Evolutionary conservation across 2,329 filamentous ascomycete species (phyloP), one percentile per base, ranked within the genome.

Genomic region (Myriosclerotinia curreyana): DNA sequence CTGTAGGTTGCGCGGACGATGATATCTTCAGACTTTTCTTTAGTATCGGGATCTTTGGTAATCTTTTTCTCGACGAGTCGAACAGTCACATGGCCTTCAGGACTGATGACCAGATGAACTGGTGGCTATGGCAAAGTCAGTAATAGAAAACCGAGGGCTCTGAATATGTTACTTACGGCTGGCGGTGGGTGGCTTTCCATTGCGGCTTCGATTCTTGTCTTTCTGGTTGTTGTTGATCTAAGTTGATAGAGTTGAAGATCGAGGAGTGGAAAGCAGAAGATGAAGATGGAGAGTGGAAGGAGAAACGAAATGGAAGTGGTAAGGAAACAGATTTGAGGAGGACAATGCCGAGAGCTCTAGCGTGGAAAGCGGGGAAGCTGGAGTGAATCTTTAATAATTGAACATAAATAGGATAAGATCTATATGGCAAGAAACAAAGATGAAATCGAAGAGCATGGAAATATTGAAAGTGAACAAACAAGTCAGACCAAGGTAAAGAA

Each of bases 1-100:
- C 48, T 65, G 54, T 68, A 60, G 3, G 53, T 54, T 9, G 54
- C 56, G 9, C 64, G n/a, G 25, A 62, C 31, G 12, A 17, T 56
- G 28, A 31, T 51, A 25, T 56, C 50, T 36, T 40, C 25, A 28
- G 42, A 44, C 42, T 20, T 7, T 20, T n/a, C 31, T 44, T 9
- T 28, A 8, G 15, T 34, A 20, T 12, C 14, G n/a, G 22, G 44
- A 12, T 25, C 44, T 17, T 22, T 22, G 46, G 34, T 36, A 17
- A 17, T 28, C 8, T 62, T 12, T 1, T 58, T 2, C 2, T 53
- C n/a, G 5, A 50, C 2, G n/a, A 38, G 44, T 38, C 14, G n/a
- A n/a, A 60, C 38, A 1, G 28, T 60, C 25, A 51, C 4, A 20
- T 49, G 44, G 4, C 44, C 28, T 55, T 55, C 15, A 2, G 38